Evolutionary conservation across 179 eudicot genomes (phyloP).

Genomic region (Spergularia azorica): DNA sequence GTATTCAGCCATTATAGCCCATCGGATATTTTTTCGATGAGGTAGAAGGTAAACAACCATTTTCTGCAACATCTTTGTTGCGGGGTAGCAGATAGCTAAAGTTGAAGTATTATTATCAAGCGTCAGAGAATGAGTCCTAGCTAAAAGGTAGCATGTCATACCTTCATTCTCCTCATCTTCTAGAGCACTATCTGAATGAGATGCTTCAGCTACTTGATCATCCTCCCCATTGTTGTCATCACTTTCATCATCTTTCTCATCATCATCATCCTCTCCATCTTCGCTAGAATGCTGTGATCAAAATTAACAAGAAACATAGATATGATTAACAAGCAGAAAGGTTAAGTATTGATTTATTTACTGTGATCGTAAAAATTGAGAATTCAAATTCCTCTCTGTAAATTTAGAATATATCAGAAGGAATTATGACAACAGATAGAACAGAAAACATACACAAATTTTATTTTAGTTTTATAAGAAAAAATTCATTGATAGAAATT

Average conservation of each 20-base stretch:
- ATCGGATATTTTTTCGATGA: too few species aligned
- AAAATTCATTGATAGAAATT: too few species aligned
- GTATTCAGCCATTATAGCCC: too few species aligned
- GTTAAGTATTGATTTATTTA: background rate
- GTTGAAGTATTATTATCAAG: background rate
- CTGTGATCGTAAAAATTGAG: background rate
- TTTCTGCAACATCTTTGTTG: too few species aligned
- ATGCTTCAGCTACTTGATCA: conserved; percentile 35
- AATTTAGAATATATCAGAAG: background rate
- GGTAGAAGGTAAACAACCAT: too few species aligned
- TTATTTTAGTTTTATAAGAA: background rate
- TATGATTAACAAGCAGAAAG: background rate
- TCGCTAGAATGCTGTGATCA: conserved; percentile 42
- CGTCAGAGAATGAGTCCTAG: background rate
- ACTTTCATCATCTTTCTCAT: conserved; percentile 28
- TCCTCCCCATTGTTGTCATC: conserved; percentile 29
- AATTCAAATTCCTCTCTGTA: background rate
- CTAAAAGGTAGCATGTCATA: conserved; percentile 35
- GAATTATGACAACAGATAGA: background rate
- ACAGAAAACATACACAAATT: background rate
- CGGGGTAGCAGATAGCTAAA: too few species aligned
- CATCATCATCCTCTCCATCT: conserved; percentile 40
- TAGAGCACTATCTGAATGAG: conserved; percentile 44
- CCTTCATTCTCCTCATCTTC: conserved; percentile 47
- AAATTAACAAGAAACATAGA: background rate